A percentile compares a stretch with the other conserved stretches of the same genome.
Conservation (phyloP, 2,329 filamentous ascomycete species). For the Stemphylium lycopersici region DNA sequence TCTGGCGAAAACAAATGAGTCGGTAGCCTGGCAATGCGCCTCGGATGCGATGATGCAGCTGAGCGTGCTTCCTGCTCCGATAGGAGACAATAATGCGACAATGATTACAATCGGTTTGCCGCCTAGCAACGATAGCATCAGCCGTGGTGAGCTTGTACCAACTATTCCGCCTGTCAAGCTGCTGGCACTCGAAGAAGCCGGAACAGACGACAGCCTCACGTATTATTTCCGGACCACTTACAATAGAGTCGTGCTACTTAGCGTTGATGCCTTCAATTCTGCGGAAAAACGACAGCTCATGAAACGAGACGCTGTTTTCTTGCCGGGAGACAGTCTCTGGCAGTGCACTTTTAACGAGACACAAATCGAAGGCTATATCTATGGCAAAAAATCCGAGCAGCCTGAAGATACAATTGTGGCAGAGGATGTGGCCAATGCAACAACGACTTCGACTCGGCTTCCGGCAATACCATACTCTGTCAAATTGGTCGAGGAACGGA, state of each 20-base stretch:
- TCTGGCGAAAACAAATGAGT: slow-evolving; percentile 31
- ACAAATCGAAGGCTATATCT: slow-evolving; percentile 32
- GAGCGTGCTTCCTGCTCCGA: slow-evolving; percentile 24
- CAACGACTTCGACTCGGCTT: background rate
- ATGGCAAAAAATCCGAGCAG: slow-evolving; percentile 10
- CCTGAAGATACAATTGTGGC: background rate
- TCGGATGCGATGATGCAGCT: slow-evolving; percentile 25
- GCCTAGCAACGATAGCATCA: slow-evolving; percentile 9
- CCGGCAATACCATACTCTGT: slow-evolving; percentile 30
- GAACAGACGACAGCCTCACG: slow-evolving; percentile 8
- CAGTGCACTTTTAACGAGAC: slow-evolving; percentile 38
- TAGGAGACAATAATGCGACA: slow-evolving; percentile 7
- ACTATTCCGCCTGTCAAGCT: slow-evolving; percentile 20
- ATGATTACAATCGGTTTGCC: slow-evolving; percentile 22
- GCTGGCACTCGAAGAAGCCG: background rate
- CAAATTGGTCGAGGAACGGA: slow-evolving; percentile 31
- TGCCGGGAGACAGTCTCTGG: slow-evolving; percentile 29
- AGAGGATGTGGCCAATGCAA: background rate
- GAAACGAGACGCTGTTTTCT: slow-evolving; percentile 11
- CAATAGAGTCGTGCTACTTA: slow-evolving; percentile 29
- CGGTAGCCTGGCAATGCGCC: slow-evolving; percentile 34
- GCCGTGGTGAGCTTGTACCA: slow-evolving; percentile 29
- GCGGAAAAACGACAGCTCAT: background rate
- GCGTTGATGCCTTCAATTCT: slow-evolving; percentile 20
- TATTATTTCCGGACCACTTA: slow-evolving; percentile 35